Base-by-base conservation (phyloP, 2,329 filamentous ascomycete species). In the Pseudogymnoascus sp. region DNA sequence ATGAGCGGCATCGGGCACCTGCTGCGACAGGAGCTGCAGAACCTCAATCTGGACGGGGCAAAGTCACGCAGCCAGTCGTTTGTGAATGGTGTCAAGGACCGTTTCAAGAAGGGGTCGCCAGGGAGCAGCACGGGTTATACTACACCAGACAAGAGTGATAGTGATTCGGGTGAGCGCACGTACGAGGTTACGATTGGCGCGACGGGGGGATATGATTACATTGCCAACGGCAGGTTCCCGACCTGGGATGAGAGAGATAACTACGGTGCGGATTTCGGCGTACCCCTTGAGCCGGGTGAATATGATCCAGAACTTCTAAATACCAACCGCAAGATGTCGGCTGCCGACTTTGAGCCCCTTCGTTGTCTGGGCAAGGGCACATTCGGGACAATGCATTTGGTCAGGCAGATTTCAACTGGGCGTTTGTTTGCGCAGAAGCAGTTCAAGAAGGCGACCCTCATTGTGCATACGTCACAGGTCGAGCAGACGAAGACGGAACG, bases 401-500 rank as follows among this genome's bases (percentile, higher is more conserved):
- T 99, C 65, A 95, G 93, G 77, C 93, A 99, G 77, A 86, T 86
- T 60, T 79, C 85, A 31, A 97, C 93, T 1, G 95, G 95, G 43
- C 88, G 90, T 46, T 84, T 99, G 4, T 99, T 93, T 72, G 96
- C 95, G 0, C 96, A 99, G 79, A 99, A 99, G 80, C 93, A 97
- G 77, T 95, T 99, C 78, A 95, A 93, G 75, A 99, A 99, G 78
- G 95, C 96, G 0, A 96, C 92, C 7, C 80, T 99, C 61, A 91
- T 93, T 0, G 91, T 99, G 40, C 93, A 97, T 77, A 97, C 96
- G 82, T 92, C 93, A 75, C 84, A 97, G 34, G 86, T 99, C 60
- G 93, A 97, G 77, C 95, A 97, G 79, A 97, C 95, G 63, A 96
- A 96, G 81, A 97, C 93, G 1, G 95, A 99, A 78, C 89, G 95